Evolutionary conservation across 768 basidiomycete genomes (phyloP).

Genomic region (Vishniacozyma victoriae): DNA sequence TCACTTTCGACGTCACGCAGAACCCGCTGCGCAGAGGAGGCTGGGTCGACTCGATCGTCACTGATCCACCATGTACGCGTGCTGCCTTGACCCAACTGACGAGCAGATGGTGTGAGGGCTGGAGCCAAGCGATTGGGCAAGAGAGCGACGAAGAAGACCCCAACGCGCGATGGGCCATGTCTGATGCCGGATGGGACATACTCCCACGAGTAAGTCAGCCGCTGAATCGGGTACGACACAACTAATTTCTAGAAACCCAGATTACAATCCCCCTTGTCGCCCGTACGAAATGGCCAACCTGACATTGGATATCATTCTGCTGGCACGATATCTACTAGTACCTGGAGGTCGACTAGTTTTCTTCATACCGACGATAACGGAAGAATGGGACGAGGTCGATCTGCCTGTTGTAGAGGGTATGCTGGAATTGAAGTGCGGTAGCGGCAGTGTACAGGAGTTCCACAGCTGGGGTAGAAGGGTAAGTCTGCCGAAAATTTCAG

Average conservation of each 20-base stretch:
- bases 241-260: slow-evolving; percentile 50
- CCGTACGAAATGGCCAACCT: slow-evolving; percentile 88
- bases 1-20: slow-evolving; percentile 87
- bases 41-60: slow-evolving; percentile 88
- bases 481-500: slow-evolving; percentile 45
- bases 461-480: slow-evolving; percentile 92
- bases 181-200: slow-evolving; percentile 43
- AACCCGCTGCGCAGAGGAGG: slow-evolving; percentile 84
- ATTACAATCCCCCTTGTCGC: slow-evolving; percentile 80
- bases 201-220: slow-evolving; percentile 47
- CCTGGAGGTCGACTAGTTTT: slow-evolving; percentile 87
- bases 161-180: slow-evolving; percentile 35
- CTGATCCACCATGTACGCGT: slow-evolving; percentile 88
- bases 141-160: slow-evolving; percentile 28
- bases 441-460: slow-evolving; percentile 74
- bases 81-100: neutral
- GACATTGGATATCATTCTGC: slow-evolving; percentile 68
- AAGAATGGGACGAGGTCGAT: slow-evolving; percentile 84
- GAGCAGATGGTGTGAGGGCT: slow-evolving; percentile 73
- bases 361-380: slow-evolving; percentile 72
- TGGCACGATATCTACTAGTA: slow-evolving; percentile 76
- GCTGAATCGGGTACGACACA: neutral
- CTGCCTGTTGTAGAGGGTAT: slow-evolving; percentile 75
- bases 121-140: slow-evolving; percentile 50
- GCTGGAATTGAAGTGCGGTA: slow-evolving; percentile 53